A percentile compares a stretch with the other conserved stretches of the same genome.
These are phyloP conservation scores for Nitzschia sp. DNA, from an alignment of 108 stramenopile genomes.

Conservation along the genomic window DNA sequence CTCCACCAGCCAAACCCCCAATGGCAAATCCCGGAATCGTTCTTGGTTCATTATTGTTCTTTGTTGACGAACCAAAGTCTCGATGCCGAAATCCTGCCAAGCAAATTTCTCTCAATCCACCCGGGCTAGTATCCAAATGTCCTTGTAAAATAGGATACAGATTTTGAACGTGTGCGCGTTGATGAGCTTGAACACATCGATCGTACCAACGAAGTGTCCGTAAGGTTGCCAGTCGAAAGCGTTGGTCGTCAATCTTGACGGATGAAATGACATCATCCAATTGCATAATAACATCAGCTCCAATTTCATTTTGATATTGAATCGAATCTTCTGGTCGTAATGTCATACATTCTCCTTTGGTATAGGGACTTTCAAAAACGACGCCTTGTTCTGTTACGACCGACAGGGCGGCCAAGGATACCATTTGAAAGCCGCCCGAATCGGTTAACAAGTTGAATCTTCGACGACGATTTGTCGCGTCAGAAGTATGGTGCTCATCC, in stretches of 20 bases:
- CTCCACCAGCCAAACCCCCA: slow-evolving; percentile 96
- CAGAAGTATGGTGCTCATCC: background rate
- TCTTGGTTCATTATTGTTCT: background rate
- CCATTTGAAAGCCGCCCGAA: slow-evolving; percentile 99
- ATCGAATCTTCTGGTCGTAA: slow-evolving; percentile 96
- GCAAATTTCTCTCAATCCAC: slow-evolving; percentile 93
- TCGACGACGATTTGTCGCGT: background rate
- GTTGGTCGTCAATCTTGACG: slow-evolving; percentile 60
- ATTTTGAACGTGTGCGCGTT: slow-evolving; percentile 63
- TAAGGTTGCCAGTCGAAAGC: slow-evolving; percentile 88
- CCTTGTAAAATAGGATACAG: slow-evolving; percentile 97
- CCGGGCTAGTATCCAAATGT: slow-evolving; percentile 86
- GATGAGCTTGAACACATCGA: slow-evolving; percentile 91
- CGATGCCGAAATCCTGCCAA: slow-evolving; percentile 87
- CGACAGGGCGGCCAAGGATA: slow-evolving; percentile 89
- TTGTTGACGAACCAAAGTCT: slow-evolving; percentile 28
- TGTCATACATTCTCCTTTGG: slow-evolving; percentile 54
- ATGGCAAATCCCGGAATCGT: slow-evolving; percentile 96
- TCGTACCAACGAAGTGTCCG: slow-evolving; percentile 96
- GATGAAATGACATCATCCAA: slow-evolving; percentile 95
- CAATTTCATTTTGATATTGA: slow-evolving; percentile 91
- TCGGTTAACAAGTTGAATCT: slow-evolving; percentile 86
- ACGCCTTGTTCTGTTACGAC: slow-evolving; percentile 97
- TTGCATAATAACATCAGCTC: slow-evolving; percentile 98
- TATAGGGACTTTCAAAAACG: slow-evolving; percentile 87